Evolutionary conservation across 2,329 filamentous ascomycete genomes (phyloP).

Genomic region (Diplodia seriata): DNA sequence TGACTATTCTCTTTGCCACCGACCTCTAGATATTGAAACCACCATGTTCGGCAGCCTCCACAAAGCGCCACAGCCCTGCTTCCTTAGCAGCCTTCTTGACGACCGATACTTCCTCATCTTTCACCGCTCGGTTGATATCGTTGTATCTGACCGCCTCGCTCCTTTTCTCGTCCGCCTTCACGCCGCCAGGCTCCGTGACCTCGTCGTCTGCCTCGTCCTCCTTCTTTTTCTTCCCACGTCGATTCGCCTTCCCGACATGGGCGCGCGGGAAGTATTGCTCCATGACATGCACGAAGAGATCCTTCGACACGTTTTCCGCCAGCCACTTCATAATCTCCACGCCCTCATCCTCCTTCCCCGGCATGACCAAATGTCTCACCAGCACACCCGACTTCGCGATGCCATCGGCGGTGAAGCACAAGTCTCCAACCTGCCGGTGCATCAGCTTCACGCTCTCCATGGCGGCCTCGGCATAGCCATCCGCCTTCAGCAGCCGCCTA

Average conservation of each 20-base stretch:
- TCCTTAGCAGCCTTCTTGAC: slow-evolving; percentile 72
- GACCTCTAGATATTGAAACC: slow-evolving; percentile 56
- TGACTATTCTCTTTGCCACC: not conserved
- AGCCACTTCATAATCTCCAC: slow-evolving; percentile 78
- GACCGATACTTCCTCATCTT: slow-evolving; percentile 67
- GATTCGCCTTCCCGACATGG: slow-evolving; percentile 73
- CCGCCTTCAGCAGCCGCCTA: slow-evolving; percentile 76
- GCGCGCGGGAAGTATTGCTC: slow-evolving; percentile 85
- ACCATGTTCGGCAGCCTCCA: slow-evolving; percentile 66
- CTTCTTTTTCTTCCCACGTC: slow-evolving; percentile 33
- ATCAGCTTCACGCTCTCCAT: slow-evolving; percentile 80
- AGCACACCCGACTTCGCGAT: slow-evolving; percentile 80
- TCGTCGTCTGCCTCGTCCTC: slow-evolving; percentile 33
- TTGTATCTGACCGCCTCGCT: slow-evolving; percentile 67
- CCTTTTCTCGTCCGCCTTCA: slow-evolving; percentile 38
- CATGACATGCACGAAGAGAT: slow-evolving; percentile 86
- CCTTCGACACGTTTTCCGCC: slow-evolving; percentile 72
- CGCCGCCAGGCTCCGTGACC: slow-evolving; percentile 42
- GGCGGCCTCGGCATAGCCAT: slow-evolving; percentile 75
- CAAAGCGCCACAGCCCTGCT: slow-evolving; percentile 80
- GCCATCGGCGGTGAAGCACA: slow-evolving; percentile 81
- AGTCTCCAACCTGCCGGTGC: slow-evolving; percentile 80
- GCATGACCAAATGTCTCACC: slow-evolving; percentile 84
- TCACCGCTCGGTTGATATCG: slow-evolving; percentile 79
- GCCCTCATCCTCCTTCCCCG: slow-evolving; percentile 76